Base-by-base conservation (phyloP, 768 basidiomycete genomes). In the Candolleomyces efflorescens region DNA sequence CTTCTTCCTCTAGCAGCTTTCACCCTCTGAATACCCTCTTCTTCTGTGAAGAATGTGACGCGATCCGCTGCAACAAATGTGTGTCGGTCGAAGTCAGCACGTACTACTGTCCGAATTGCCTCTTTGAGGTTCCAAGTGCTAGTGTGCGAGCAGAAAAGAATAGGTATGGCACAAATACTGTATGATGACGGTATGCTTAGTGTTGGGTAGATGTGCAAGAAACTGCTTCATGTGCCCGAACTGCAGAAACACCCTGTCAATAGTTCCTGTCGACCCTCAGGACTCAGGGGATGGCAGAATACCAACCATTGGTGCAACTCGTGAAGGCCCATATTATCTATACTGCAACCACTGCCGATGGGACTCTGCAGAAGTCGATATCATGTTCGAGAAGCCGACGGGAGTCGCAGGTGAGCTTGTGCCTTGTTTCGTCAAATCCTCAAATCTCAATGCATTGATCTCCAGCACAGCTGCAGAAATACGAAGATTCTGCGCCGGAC, bases 31-130 rank as follows among this genome's bases (percentile, higher is more conserved):
- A 92, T 65, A 82, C 81, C 26, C 84, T 99, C 7, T 97, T 93
- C 72, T 98, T 98, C 70, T 99, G 97, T 71, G 95, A 98, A 72
- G 96, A 98, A 81, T 99, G 97, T 71, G 96, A 98, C 71, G 89
- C 91, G 1, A 83, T 99, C 45, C 79, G 94, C 56, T 99, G 97
- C 68, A 91, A 97, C 69, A 82, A 87, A 62, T 99, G 97, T 65
- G 92, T 96, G 2, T 82, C 87, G 7, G 78, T 93, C 45, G 97
- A 99, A 82, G 90, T 98, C 69, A 91, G 92, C 68, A 92, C 92
- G 44, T 99, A 98, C 70, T 98, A 93, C 71, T 99, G 97, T 69
- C 97, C 97, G 32, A 95, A 96, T 70, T 99, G 97, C 70, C 79
- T 98, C 17, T 99, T 98, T 70, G 97, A 99, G 69, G 97, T 99